Evolutionary conservation across 2,329 filamentous ascomycete genomes (phyloP).

Genomic region (Nannizziopsis barbatae): DNA sequence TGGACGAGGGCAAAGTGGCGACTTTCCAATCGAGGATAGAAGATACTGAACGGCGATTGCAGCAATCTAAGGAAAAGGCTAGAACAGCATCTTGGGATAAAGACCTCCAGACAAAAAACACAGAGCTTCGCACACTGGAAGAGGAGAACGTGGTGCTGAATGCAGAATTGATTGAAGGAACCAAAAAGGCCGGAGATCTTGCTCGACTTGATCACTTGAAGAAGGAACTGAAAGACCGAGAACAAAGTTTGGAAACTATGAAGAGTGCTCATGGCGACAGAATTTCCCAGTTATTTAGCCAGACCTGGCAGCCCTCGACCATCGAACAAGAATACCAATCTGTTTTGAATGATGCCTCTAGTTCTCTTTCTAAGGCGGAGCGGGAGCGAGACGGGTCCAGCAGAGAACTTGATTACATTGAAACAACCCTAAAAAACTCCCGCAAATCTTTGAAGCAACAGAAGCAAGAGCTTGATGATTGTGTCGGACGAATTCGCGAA

Average conservation of each 20-base stretch:
- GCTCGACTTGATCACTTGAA: conserved; percentile 74
- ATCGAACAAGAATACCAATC: conserved; percentile 62
- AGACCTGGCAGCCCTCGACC: conserved; percentile 56
- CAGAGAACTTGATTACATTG: conserved; percentile 64
- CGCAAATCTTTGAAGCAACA: conserved; percentile 56
- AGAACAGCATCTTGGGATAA: conserved; percentile 57
- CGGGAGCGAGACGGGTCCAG: conserved; percentile 58
- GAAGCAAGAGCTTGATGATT: conserved; percentile 49
- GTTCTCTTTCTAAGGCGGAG: conserved; percentile 52
- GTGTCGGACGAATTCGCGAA: conserved; percentile 52
- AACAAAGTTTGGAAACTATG: conserved; percentile 66
- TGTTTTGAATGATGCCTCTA: conserved; percentile 47
- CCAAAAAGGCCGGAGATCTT: conserved; percentile 65
- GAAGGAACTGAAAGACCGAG: conserved; percentile 64
- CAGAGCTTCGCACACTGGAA: conserved; percentile 57
- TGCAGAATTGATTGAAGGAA: conserved; percentile 72
- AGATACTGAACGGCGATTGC: conserved; percentile 55
- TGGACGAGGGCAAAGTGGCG: conserved; percentile 77
- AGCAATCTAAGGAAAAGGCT: conserved; percentile 52
- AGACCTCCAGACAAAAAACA: conserved; percentile 56
- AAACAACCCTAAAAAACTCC: conserved; percentile 57
- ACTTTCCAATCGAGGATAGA: conserved; percentile 62
- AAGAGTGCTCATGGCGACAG: conserved; percentile 61
- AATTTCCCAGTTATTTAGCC: conserved; percentile 53
- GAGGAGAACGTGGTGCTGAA: conserved; percentile 60